Conservation (phyloP, 2,329 filamentous ascomycete genomes). For the Tolypocladium tundrense region DNA sequence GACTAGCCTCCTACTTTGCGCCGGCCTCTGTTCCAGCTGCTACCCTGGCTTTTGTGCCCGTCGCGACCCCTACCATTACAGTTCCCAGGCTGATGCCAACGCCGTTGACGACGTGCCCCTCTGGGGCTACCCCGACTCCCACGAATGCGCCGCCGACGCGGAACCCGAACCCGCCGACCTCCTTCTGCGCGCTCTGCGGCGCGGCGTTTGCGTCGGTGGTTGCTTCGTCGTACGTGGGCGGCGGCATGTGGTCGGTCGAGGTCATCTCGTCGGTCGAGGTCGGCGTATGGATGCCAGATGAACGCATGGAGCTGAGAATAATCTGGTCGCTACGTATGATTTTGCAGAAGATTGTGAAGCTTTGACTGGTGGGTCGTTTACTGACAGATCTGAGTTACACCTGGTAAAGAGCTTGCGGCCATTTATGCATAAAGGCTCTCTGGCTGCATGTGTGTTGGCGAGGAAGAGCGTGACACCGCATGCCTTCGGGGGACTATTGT, state of each 20-base stretch:
- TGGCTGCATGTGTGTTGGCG: too few relatives aligned
- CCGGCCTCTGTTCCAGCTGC: not conserved
- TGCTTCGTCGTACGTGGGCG: not conserved
- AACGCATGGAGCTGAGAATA: too few relatives aligned
- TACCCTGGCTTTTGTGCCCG: not conserved
- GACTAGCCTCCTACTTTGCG: not conserved
- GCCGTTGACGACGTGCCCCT: not conserved
- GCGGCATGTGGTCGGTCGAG: not conserved
- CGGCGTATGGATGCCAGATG: too few relatives aligned
- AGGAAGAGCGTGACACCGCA: too few relatives aligned
- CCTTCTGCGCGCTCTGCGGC: not conserved
- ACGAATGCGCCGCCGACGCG: not conserved
- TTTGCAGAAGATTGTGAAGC: too few relatives aligned
- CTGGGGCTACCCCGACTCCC: not conserved
- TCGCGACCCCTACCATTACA: not conserved
- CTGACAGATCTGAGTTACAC: too few relatives aligned
- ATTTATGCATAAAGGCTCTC: too few relatives aligned
- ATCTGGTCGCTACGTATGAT: too few relatives aligned
- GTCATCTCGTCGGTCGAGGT: not conserved
- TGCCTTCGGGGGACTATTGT: too few relatives aligned
- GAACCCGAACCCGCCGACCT: not conserved
- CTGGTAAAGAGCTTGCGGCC: too few relatives aligned
- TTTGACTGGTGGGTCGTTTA: too few relatives aligned
- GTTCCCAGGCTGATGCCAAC: not conserved
- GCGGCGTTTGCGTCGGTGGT: not conserved